Evolutionary conservation across 163 green algal genomes (phyloP), one percentile per base, ranked within the genome.

Genomic region (Scenedesmus sp.): DNA sequence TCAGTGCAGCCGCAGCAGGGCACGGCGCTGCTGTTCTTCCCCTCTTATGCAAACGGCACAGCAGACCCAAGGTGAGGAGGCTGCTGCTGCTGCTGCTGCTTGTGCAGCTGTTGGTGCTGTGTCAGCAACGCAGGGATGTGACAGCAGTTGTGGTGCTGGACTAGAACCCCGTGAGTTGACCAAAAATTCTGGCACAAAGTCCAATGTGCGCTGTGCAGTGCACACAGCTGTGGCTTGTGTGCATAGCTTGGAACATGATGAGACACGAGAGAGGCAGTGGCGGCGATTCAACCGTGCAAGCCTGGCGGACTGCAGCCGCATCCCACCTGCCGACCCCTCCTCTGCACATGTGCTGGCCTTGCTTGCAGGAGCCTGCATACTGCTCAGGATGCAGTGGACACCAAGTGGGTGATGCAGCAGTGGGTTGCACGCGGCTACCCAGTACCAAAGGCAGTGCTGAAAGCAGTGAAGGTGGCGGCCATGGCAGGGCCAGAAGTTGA

Each of bases 381-480:
- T 6, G 96, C 95, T 24, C 87, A 94, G 65, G 93, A 96, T 65
- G 96, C 96, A 0, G 85, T 91, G 7, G 61, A 89, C 81, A 91
- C 61, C 24, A 98, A 98, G 91, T 97, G 93, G 93, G 96, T 98
- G 1, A 95, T 94, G 24, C 96, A 98, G 94, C 95, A 97, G 87
- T 98, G 96, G 96, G 79, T 98, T 43, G 96, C 95, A 5, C 37
- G 94, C 24, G 94, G 94, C 15, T 90, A 90, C 18, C 85, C 85
- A 33, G 72, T 85, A 49, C 85, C 85, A 3, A 84, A 90, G 37
- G 85, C 85, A 73, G 85, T 90, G 33, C 85, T 90, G 0, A 90
- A 90, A 42, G 85, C 85, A 59, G 85, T 90, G 7, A 84, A 78
- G 46, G 85, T 90, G n/a, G 85, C 85, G 30, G 85, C 85, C 49